Base-by-base conservation (phyloP, 1,139 yeast species). In the Protomyces pachydermus region DNA sequence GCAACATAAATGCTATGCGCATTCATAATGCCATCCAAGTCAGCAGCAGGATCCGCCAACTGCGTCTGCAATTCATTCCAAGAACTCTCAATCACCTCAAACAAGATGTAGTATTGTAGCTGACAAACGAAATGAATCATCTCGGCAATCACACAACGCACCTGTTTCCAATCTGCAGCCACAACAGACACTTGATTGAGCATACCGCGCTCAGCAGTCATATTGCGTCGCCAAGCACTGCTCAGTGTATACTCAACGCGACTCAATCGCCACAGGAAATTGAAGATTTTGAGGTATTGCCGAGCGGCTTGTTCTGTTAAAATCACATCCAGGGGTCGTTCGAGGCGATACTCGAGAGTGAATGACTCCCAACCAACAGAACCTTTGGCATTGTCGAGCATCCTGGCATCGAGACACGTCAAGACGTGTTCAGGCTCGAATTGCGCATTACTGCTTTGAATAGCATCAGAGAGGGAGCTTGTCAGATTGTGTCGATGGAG, bases 281-380 rank as follows among this genome's bases (percentile, higher is more conserved):
- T 89, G 76, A 93, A 93, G 70, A 91, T 82, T 70, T 88, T 82
- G 64, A 90, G 78, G 72, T 93, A 93, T 68, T 86, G 90, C 57
- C 79, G 80, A 51, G 80, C 78, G 3, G 83, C 72, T 46, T 64
- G 65, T 14, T 69, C 67, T 65, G 77, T 77, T 53, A 79, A 67
- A 4, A 79, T 69, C 8, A 76, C 76, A 32, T 76, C 77, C 50
- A 79, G 20, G 83, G 91, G 72, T 18, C 82, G 74, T 57, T 82
- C 87, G 3, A 90, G 78, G 61, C 85, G 80, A 73, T 88, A 93
- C 72, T 91, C 97, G 56, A 93, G 77, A 0, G 97, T 90, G 74
- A 93, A 91, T 3, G 88, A 91, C 72, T 91, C 96, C 98, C 98
- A 93, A 78, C 81, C 80, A 53, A 72, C 67, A 68, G 78, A 84